Base-by-base conservation (phyloP, 192 early-diverging fungal genomes). In the Backusella circina region DNA sequence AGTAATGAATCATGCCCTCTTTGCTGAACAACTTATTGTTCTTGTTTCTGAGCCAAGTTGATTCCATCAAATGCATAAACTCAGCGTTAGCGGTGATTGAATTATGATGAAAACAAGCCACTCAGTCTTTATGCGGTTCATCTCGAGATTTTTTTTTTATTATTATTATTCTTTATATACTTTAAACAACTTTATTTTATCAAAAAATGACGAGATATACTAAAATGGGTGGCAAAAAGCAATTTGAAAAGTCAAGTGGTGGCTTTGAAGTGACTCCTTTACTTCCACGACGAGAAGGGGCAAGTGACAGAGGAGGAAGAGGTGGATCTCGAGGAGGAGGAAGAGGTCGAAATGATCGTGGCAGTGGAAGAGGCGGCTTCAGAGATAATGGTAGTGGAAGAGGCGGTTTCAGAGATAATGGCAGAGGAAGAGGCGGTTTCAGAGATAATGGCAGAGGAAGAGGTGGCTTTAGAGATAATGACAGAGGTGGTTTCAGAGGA, bases 171-270 rank as follows among this genome's bases (percentile, higher is more conserved):
- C n/a, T n/a, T n/a, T n/a, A n/a, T n/a, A n/a, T n/a, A n/a, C n/a
- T n/a, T n/a, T n/a, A n/a, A n/a, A n/a, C n/a, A n/a, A n/a, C n/a
- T n/a, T n/a, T n/a, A n/a, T n/a, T n/a, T n/a, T n/a, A n/a, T n/a
- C n/a, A n/a, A n/a, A 28, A 23, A 35, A 86, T 86, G 86, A 87
- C 86, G 26, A 75, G 86, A 65, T 87, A 87, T 70, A 84, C 86
- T 0, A 87, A 87, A 47, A 37, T 87, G 21, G 86, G 81, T 33
- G 72, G 82, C 31, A 84, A 83, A 65, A 75, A 83, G 38, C 67
- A 67, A 13, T 68, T 66, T 51, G 74, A 66, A 37, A 68, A 68
- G 30, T 32, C 64, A 33, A 41, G 47, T 35, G 44, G 28, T n/a
- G 65, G 28, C n/a, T 75, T 75, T 33, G 21, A 67, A 2, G 74